Percentiles rank a stretch among this genome's conserved stretches.
phyloP scores from a whole-genome alignment of 2,329 filamentous ascomycete genomes.

The Diplodia corticola region DNA sequence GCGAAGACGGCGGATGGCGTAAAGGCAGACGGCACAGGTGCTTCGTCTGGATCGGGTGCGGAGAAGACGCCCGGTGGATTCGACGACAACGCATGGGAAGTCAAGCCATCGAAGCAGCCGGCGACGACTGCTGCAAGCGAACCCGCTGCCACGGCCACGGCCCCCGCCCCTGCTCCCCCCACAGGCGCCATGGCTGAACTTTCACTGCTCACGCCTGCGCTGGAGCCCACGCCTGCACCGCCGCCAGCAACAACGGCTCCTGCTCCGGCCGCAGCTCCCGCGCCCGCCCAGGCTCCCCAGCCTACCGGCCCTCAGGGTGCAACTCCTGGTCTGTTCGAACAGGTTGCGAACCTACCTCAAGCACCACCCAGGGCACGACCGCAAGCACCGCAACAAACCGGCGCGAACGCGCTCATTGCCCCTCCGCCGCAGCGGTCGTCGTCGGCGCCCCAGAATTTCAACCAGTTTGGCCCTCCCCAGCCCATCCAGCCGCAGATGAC shows the following conservation, averaged over 20 bases:
- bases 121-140: constrained; percentile 38
- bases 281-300: constrained; percentile 35
- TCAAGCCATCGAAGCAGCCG: constrained; percentile 73
- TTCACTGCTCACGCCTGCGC: constrained; percentile 60
- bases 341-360: constrained; percentile 33
- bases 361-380: constrained; percentile 65
- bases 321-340: constrained; percentile 29
- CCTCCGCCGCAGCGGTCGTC: constrained; percentile 79
- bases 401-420: constrained; percentile 64
- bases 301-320: constrained; percentile 28
- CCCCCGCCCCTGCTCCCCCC: constrained; percentile 37
- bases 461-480: constrained; percentile 70
- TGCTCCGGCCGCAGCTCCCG: constrained; percentile 34
- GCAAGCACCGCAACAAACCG: constrained; percentile 64
- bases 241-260: constrained; percentile 47
- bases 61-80: constrained; percentile 63
- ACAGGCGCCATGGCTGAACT: constrained; percentile 71
- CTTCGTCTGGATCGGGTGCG: constrained; percentile 3
- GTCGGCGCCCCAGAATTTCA: constrained; percentile 76
- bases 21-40: constrained; percentile 9
- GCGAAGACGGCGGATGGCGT: constrained; percentile 51
- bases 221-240: constrained; percentile 43
- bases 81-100: constrained; percentile 96
- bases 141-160: constrained; percentile 36
- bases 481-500: constrained; percentile 84